Base-by-base conservation (phyloP, 441 rosid species). In the Dalechampia spathulata region DNA sequence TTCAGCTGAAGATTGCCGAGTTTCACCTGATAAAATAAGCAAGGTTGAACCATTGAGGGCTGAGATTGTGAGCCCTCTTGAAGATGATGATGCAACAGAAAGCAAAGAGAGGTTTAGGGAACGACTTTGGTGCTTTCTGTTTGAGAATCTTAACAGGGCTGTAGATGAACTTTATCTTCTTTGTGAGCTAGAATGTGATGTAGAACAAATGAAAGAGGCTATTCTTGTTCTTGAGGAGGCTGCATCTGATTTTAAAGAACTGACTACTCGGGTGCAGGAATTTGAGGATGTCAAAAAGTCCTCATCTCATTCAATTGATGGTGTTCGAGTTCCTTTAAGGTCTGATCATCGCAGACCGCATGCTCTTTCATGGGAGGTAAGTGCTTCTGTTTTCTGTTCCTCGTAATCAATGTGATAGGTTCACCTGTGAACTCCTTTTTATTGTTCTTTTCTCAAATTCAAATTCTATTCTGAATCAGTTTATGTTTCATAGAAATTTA, bases 291-390 rank as follows among this genome's bases (percentile, higher is more conserved):
- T 76, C 39, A 86, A 79, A 57, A 77, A 55, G 65, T 75, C 78
- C 41, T 56, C 73, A 67, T 67, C 79, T 61, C 79, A 72, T 27
- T 70, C 67, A 52, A 20, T 54, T 51, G 85, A 86, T 59, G 77
- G 78, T 47, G 43, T 66, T 28, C 68, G 74, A 39, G 51, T 71
- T 44, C 67, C 77, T 65, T 64, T 81, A 66, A 86, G 73, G 77
- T 73, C 75, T 57, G 90, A 83, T 22, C 86, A 86, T 62, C 83
- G 86, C 39, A 81, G 90, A 71, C 94, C 94, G 15, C 94, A 86
- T 76, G 90, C 94, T 55, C 86, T 83, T 48, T 86, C 94, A 21
- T 86, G 90, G 94, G 94, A 86, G 86, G 94, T 86, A 78, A 73
- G 23, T 63, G 58, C 62, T 57, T 47, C 12, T 57, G n/a, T n/a